Conservation (phyloP, 768 basidiomycete genomes). For the Tylopilus vinaceipallidus region DNA sequence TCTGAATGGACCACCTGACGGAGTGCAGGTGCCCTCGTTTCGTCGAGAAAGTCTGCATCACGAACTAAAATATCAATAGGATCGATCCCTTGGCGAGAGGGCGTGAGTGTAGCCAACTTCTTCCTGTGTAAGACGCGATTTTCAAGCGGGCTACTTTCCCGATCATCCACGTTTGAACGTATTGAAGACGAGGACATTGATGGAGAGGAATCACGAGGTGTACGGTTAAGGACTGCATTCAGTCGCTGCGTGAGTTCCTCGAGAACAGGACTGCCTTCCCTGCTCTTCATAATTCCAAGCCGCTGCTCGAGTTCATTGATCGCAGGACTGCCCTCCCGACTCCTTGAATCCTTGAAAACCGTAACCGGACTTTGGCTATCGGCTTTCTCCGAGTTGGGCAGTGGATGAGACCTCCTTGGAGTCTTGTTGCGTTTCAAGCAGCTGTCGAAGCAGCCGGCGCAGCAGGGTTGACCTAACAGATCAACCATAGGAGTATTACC, state of each 20-base stretch:
- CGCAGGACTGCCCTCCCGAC: constrained; percentile 55
- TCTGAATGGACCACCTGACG: constrained; percentile 10
- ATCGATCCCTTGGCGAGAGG: constrained; percentile 6
- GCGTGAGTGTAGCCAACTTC: constrained; percentile 11
- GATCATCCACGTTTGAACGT: constrained; percentile 14
- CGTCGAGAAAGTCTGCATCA: constrained; percentile 8
- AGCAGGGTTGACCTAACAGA: constrained; percentile 77
- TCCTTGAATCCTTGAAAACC: constrained; percentile 39
- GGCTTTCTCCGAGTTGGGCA: constrained; percentile 22
- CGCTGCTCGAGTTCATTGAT: constrained; percentile 64
- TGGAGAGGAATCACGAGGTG: constrained; percentile 28
- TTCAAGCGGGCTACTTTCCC: constrained; percentile 29
- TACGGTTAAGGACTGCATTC: constrained; percentile 40
- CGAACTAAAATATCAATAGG: neutral
- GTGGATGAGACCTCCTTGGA: constrained; percentile 38
- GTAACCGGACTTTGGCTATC: constrained; percentile 45
- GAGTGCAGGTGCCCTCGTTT: constrained; percentile 10
- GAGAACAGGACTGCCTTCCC: constrained; percentile 53
- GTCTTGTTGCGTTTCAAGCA: constrained; percentile 60
- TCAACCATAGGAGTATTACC: constrained; percentile 79
- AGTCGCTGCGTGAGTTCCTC: constrained; percentile 49
- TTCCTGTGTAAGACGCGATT: constrained; percentile 23
- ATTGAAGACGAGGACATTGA: constrained; percentile 26
- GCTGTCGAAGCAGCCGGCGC: constrained; percentile 76
- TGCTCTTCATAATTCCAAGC: constrained; percentile 52